Percentiles rank a stretch among this genome's conserved stretches.
Conservation (phyloP, 257 asterid species). For the Salvia hispanica region DNA sequence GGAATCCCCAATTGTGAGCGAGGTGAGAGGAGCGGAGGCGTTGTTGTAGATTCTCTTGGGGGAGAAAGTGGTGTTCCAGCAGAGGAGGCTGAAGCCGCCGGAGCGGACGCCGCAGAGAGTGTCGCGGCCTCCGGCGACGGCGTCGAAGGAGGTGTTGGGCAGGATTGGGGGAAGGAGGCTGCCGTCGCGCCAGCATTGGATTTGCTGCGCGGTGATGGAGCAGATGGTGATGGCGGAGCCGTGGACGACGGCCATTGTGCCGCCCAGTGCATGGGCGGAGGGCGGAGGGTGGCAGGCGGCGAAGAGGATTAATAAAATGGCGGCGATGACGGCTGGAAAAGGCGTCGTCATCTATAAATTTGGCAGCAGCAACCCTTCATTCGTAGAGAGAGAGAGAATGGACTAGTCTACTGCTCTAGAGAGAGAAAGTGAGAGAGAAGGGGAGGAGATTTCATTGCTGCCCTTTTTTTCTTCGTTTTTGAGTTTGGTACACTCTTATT, state of each 20-base stretch:
- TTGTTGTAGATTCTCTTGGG: slow-evolving; percentile 59
- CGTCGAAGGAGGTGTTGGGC: slow-evolving; percentile 59
- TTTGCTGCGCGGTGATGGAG: slow-evolving; percentile 52
- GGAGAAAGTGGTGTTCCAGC: slow-evolving; percentile 55
- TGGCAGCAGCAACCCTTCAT: slow-evolving; percentile 39
- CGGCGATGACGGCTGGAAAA: slow-evolving; percentile 32
- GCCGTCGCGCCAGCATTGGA: slow-evolving; percentile 72
- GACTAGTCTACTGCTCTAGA: too few species aligned
- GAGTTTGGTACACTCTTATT: too few species aligned
- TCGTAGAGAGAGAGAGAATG: background rate
- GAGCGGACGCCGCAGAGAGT: slow-evolving; percentile 67
- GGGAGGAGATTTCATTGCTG: too few species aligned
- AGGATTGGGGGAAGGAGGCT: slow-evolving; percentile 35
- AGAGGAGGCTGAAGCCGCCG: slow-evolving; percentile 65
- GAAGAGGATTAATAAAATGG: slow-evolving; percentile 21
- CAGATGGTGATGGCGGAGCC: slow-evolving; percentile 65
- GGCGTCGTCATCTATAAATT: slow-evolving; percentile 53
- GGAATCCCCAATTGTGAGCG: slow-evolving; percentile 57
- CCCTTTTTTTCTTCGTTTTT: too few species aligned
- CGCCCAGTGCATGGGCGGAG: slow-evolving; percentile 58
- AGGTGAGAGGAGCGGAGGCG: slow-evolving; percentile 41
- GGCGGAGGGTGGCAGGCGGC: slow-evolving; percentile 33
- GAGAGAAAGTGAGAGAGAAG: slow-evolving; percentile 5
- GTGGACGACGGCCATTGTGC: slow-evolving; percentile 73
- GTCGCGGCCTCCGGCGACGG: slow-evolving; percentile 69